Evolutionary conservation across 208 protist species (phyloP), one percentile per base, ranked within the genome.

Genomic region (Acanthamoeba polyphaga): DNA sequence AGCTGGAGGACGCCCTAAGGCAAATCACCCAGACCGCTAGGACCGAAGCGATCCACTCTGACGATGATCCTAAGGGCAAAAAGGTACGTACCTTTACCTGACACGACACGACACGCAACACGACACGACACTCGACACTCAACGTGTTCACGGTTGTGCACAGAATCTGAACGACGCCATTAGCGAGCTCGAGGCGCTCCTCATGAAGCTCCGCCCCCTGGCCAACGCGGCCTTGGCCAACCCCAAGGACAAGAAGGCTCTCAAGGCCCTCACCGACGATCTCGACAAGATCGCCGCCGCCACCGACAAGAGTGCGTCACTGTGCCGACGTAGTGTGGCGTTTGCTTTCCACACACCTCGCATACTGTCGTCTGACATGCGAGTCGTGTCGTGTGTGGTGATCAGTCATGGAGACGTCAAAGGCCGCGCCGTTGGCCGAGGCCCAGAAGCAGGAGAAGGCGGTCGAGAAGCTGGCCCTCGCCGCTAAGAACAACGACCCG

Each of bases 181-280:
- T 24, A 78, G 43, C 32, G 89, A 72, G 15, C 53, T 93, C 24
- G 89, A 93, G 32, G 64, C 34, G 15, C 19, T 93, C 19, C 46
- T 58, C 29, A 5, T 51, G 24, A 49, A n/a, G 64, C 55, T 93
- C 13, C 32, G 89, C 15, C 89, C 89, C n/a, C 32, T 46, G 6
- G 62, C 89, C 68, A 51, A 19, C 19, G n/a, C 43, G 7, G 89
- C 89, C 5, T 24, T 93, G 32, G 27, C 46, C 64, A 93, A 93
- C 46, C 89, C 89, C 46, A 72, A 62, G 53, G 89, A 93, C 64
- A 93, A 82, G 66, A 78, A 72, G 38, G 89, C 89, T 0, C 62
- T 9, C 15, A 78, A 93, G 46, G 49, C 24, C 8, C 62, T 93
- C 32, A 43, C 13, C 58, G 49, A 93, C 24, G 89, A 78, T 15